Conservation (phyloP, 768 basidiomycete genomes). For the Mycena haematopus region DNA sequence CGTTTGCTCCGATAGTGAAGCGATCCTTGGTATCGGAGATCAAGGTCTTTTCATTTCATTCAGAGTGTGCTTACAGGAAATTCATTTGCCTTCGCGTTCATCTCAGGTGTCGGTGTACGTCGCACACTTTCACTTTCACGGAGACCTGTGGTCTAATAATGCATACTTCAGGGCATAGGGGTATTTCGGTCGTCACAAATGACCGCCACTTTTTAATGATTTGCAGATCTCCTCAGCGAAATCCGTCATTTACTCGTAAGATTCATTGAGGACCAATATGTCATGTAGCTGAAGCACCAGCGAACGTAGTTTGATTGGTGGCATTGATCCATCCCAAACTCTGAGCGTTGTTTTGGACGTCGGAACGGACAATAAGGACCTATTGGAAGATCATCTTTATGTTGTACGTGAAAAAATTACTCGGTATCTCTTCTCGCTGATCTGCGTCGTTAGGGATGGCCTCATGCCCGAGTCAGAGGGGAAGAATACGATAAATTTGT, state of each 20-base stretch:
- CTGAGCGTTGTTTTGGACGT: constrained; percentile 74
- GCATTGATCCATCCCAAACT: constrained; percentile 65
- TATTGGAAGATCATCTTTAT: constrained; percentile 69
- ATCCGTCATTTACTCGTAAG: constrained; percentile 75
- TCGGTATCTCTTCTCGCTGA: not conserved
- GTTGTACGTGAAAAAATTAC: constrained; percentile 52
- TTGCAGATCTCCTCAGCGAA: constrained; percentile 76
- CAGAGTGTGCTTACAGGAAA: no score
- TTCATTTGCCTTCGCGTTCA: not conserved
- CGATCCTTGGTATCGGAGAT: constrained; percentile 76
- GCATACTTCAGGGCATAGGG: constrained; percentile 21
- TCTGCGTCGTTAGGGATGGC: constrained; percentile 64
- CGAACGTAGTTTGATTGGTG: constrained; percentile 59
- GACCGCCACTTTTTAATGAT: not conserved
- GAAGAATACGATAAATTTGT: constrained; percentile 79
- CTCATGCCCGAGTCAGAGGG: constrained; percentile 71
- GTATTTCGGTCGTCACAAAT: constrained; percentile 3
- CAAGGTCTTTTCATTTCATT: constrained; percentile 38
- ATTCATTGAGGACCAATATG: not conserved
- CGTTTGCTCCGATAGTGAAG: constrained; percentile 85
- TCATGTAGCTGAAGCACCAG: not conserved
- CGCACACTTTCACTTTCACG: not conserved
- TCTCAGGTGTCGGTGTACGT: constrained; percentile 71
- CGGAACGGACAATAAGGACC: constrained; percentile 72
- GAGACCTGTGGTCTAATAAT: constrained; percentile 25